Base-by-base conservation (phyloP, 257 asterid genomes). In the Striga asiatica region DNA sequence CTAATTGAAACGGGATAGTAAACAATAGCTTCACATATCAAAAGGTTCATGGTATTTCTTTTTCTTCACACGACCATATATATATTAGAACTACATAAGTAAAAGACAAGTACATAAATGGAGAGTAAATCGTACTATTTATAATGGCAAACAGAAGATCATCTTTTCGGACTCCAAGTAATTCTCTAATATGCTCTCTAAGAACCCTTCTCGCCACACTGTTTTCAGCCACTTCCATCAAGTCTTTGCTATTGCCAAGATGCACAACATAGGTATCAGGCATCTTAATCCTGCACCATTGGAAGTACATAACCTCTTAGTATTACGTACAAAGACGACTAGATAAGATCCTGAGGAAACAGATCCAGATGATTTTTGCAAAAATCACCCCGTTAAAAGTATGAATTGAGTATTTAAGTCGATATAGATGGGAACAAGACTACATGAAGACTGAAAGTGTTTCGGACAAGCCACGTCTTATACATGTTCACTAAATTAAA, bases 231-330 rank as follows among this genome's bases (percentile, higher is more conserved):
- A 81, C 78, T 66, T 80, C 95, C 94, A 80, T 87, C 72, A 91
- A 72, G 54, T 82, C 96, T 60, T 80, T 82, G 84, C 95, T 91
- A 71, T 91, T 91, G 37, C 98, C 98, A 69, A 91, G 98, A 76
- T 87, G 96, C 60, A 91, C 98, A 23, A 84, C 96, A 78, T 81
- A 85, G 50, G 94, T 91, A 31, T 73, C 68, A 17, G 98, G 98
- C 98, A 91, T 91, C 83, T 80, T 75, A 66, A 91, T 91, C 78
- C 98, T 91, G 77, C 71, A 65, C 38, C 60, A 65, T 67, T 34
- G 61, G 35, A 32, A 69, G 55, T 45, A 32, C 25, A 49, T 42
- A 14, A 65, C 23, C 23, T 53, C 25, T 63, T 43, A 21, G 47
- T 55, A 51, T 11, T 23, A 5, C 61, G n/a, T 27, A 52, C 17